phyloP scores from a whole-genome alignment of 1,284 basidiomycete species.

The Trichosporon coremiiforme region DNA sequence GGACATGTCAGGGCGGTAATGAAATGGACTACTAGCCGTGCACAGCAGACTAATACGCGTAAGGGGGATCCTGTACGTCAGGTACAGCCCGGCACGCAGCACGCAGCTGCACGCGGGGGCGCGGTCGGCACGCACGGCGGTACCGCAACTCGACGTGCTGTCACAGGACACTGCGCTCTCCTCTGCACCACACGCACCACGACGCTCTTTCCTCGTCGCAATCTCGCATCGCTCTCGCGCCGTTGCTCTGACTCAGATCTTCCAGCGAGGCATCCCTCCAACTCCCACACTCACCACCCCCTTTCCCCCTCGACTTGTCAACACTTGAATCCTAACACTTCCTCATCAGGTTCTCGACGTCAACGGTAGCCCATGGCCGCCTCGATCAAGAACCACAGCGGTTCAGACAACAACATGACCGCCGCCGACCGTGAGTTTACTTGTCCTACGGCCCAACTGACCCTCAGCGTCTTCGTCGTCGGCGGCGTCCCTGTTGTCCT shows the following conservation, averaged over 20 bases:
- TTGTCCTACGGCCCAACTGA: neutral
- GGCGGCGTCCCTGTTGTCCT: constrained; percentile 20
- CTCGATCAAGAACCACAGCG: neutral
- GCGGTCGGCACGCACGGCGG: no score
- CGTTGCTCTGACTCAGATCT: neutral
- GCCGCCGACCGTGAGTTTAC: neutral
- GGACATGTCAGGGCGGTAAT: constrained; percentile 3
- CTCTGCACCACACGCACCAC: neutral
- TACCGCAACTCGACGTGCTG: neutral
- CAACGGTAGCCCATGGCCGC: neutral
- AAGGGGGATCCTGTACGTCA: no score
- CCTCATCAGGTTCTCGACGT: neutral
- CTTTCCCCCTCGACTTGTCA: neutral
- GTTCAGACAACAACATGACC: neutral
- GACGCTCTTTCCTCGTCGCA: neutral
- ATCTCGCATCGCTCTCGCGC: neutral
- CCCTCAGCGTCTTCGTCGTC: constrained; percentile 18
- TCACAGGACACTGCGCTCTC: neutral
- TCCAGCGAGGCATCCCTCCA: neutral
- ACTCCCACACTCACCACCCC: neutral
- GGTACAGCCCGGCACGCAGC: no score
- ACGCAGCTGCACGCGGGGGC: no score
- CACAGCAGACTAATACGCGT: constrained; percentile 1
- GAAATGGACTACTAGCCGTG: neutral
- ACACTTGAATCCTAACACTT: constrained; percentile 3